phyloP scores from a whole-genome alignment of 78 protist species.

The Chrysochromulina tobinii region DNA sequence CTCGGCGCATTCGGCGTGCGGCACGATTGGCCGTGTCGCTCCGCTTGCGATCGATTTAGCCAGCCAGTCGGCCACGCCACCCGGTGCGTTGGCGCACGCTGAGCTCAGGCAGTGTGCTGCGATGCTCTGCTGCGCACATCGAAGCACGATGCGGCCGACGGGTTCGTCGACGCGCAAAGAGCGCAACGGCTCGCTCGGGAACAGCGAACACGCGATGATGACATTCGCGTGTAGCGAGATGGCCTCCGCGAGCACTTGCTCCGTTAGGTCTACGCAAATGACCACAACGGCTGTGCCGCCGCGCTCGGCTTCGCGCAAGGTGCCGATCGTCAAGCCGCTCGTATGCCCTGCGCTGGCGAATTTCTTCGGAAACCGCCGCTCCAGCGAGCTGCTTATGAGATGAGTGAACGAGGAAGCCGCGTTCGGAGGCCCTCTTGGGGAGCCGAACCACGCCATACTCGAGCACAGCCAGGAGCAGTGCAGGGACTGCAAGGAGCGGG shows the following conservation, averaged over 20 bases:
- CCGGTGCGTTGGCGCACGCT: not conserved
- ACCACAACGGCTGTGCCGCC: not conserved
- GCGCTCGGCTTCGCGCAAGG: not conserved
- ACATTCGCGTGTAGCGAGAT: not conserved
- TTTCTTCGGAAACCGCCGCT: too few relatives aligned
- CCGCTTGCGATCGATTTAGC: not conserved
- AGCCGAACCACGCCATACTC: too few relatives aligned
- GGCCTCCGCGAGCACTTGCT: constrained; percentile 12
- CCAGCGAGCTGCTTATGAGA: too few relatives aligned
- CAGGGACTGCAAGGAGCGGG: too few relatives aligned
- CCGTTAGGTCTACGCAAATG: not conserved
- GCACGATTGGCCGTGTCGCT: not conserved
- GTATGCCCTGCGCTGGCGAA: not conserved
- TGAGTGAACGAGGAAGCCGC: too few relatives aligned
- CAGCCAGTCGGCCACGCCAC: not conserved
- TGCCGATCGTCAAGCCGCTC: not conserved
- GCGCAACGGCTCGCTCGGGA: not conserved
- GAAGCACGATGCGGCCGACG: not conserved
- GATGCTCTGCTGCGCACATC: not conserved
- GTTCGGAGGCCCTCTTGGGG: too few relatives aligned
- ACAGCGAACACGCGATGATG: not conserved
- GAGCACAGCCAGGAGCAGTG: too few relatives aligned
- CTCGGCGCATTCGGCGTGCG: not conserved
- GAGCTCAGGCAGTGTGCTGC: not conserved
- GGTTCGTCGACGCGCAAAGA: not conserved